Percentiles rank a stretch among this genome's conserved stretches.
Conservation (phyloP, 2,329 filamentous ascomycete species). For the Kalaharituber pfeilii region DNA sequence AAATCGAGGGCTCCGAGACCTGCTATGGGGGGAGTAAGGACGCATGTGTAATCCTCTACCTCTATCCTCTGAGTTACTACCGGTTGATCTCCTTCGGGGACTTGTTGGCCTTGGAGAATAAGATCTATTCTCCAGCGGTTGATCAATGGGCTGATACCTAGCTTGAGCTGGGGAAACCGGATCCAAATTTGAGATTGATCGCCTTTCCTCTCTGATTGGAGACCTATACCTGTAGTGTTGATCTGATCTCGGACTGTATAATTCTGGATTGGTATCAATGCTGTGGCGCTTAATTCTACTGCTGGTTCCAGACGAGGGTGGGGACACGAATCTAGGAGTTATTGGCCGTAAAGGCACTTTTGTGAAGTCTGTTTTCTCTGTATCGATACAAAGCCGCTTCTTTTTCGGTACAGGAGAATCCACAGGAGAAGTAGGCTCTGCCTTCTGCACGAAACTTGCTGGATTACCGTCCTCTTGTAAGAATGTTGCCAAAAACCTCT, state of each 20-base stretch:
- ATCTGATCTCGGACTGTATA: no score
- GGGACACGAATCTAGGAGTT: no score
- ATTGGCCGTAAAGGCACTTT: no score
- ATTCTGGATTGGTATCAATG: no score
- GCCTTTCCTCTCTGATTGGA: not conserved
- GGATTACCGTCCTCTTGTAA: not conserved
- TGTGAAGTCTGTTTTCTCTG: not conserved
- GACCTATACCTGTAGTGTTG: not conserved
- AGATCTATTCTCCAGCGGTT: not conserved
- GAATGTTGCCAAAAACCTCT: slow-evolving; percentile 9
- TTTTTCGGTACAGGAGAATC: not conserved
- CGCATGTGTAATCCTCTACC: not conserved
- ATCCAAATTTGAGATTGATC: no score
- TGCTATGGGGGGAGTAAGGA: not conserved
- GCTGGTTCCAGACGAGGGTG: no score
- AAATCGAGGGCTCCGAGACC: not conserved
- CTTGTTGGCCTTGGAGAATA: not conserved
- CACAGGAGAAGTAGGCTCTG: not conserved
- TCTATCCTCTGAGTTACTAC: not conserved
- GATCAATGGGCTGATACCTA: not conserved
- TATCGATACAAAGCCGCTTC: not conserved
- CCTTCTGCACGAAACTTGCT: not conserved
- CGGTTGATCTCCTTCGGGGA: not conserved
- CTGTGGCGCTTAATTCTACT: not conserved
- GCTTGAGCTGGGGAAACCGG: not conserved